Percentiles rank a stretch among this genome's conserved stretches.
phyloP scores from a whole-genome alignment of 352 stramenopile species.

The Pythium phragmitis region DNA sequence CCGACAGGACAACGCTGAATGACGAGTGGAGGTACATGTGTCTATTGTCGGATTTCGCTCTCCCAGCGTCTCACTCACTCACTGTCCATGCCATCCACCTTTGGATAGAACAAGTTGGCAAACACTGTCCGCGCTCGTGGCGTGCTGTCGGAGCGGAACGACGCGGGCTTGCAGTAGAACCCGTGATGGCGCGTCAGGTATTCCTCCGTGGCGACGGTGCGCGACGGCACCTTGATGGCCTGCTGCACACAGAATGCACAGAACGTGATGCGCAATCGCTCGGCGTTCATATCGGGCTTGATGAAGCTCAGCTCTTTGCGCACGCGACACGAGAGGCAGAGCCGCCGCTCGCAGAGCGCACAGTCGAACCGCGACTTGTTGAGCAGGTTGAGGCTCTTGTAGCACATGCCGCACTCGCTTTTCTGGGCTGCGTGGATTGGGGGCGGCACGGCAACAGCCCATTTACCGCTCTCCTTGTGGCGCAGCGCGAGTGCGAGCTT shows the following conservation, averaged over 20 bases:
- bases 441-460: constrained; percentile 12
- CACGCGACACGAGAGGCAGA: constrained; percentile 14
- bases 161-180: constrained; percentile 2
- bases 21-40: too few species aligned
- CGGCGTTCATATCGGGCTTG: neutral
- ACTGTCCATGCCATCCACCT: neutral
- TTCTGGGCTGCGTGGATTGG: neutral
- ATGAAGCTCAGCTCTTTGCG: constrained; percentile 15
- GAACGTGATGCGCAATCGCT: constrained; percentile 7
- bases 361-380: constrained; percentile 19
- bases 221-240: constrained; percentile 3
- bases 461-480: constrained; percentile 4
- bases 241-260: constrained; percentile 12
- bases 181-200: neutral
- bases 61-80: too few species aligned
- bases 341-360: constrained; percentile 9
- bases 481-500: constrained; percentile 19
- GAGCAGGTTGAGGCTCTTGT: constrained; percentile 12
- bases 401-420: constrained; percentile 9
- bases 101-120: neutral
- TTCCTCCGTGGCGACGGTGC: constrained; percentile 3
- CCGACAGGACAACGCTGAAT: too few species aligned
- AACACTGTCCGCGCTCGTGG: neutral
- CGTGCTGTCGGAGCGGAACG: neutral
- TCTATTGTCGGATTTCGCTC: too few species aligned